Conservation (phyloP, 2,329 filamentous ascomycete genomes). For the Acephala macrosclerotiorum region DNA sequence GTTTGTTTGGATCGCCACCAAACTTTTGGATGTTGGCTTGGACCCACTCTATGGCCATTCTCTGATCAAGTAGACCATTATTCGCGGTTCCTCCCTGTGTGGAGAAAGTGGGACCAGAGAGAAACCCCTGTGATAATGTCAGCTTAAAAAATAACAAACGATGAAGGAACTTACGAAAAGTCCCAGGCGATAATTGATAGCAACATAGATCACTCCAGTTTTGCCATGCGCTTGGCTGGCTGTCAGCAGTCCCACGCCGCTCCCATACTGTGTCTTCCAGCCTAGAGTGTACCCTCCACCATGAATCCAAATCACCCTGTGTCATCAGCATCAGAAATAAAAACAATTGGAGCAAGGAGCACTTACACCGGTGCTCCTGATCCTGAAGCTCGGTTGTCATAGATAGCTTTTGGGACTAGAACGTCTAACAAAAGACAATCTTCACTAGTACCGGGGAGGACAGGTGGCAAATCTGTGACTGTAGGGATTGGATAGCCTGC, state of each 20-base stretch:
- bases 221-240: slow-evolving; percentile 39
- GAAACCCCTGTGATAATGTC: slow-evolving; percentile 34
- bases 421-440: slow-evolving; percentile 59
- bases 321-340: not conserved
- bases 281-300: slow-evolving; percentile 54
- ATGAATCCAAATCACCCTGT: slow-evolving; percentile 58
- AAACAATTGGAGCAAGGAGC: not conserved
- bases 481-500: slow-evolving; percentile 24
- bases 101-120: slow-evolving; percentile 51
- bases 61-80: slow-evolving; percentile 59
- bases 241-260: slow-evolving; percentile 48
- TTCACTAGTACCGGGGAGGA: slow-evolving; percentile 42
- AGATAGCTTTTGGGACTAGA: slow-evolving; percentile 49
- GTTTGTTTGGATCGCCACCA: slow-evolving; percentile 56
- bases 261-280: slow-evolving; percentile 47
- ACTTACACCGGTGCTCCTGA: slow-evolving; percentile 30
- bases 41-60: slow-evolving; percentile 64
- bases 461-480: slow-evolving; percentile 21
- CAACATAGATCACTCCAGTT: slow-evolving; percentile 45
- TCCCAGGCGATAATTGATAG: slow-evolving; percentile 46
- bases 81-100: slow-evolving; percentile 52
- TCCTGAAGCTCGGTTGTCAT: slow-evolving; percentile 26
- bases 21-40: slow-evolving; percentile 59
- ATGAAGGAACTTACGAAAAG: slow-evolving; percentile 35
- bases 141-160: not conserved